Conservation (phyloP, 352 stramenopile species). For the Pythium coloratum region DNA sequence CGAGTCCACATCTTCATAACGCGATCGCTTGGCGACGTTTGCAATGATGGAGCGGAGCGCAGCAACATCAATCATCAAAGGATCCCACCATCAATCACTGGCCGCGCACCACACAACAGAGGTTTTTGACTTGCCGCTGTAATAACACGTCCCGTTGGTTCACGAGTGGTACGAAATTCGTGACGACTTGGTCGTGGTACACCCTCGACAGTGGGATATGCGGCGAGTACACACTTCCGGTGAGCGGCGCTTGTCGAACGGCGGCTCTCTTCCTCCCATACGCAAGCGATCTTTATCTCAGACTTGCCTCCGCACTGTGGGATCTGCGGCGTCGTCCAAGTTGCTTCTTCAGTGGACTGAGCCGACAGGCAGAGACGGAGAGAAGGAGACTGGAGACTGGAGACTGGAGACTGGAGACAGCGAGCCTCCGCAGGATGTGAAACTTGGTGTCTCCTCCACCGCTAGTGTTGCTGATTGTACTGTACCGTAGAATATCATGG, state of each 20-base stretch:
- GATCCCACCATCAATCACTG: not conserved
- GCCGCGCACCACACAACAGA: not conserved
- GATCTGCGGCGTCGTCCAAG: not conserved
- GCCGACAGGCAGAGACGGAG: no score
- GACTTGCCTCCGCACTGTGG: not conserved
- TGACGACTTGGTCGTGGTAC: not conserved
- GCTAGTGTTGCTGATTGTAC: no score
- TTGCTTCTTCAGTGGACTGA: no score
- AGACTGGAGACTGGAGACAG: no score
- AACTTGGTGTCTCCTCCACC: no score
- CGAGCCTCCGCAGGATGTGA: no score
- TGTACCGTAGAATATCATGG: no score
- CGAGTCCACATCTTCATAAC: constrained; percentile 9
- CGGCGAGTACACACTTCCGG: not conserved
- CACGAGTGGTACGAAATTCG: not conserved
- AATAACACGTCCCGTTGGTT: not conserved
- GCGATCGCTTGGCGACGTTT: not conserved
- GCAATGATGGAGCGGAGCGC: not conserved
- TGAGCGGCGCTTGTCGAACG: not conserved
- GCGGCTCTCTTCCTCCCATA: not conserved
- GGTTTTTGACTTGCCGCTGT: not conserved
- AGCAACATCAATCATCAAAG: not conserved
- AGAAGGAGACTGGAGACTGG: no score
- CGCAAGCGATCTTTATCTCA: constrained; percentile 3
- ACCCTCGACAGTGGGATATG: not conserved